Evolutionary conservation across 2,329 filamentous ascomycete species (phyloP).

Genomic region (Helminthosporium solani): DNA sequence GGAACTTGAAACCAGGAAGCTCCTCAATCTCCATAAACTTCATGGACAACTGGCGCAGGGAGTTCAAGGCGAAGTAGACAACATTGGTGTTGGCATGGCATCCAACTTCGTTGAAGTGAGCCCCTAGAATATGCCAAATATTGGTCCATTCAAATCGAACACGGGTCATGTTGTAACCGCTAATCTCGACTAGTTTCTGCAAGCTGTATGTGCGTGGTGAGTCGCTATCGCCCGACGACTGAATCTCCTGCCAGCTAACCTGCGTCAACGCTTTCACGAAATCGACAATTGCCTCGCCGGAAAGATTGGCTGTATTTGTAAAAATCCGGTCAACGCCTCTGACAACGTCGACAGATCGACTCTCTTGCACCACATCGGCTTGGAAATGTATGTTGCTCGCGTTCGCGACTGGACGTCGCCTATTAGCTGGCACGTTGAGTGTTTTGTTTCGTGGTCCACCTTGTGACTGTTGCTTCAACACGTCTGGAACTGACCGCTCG

Average conservation of each 20-base stretch:
- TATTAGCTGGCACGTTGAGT: constrained; percentile 60
- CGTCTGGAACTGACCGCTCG: constrained; percentile 87
- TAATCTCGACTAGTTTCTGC: constrained; percentile 97
- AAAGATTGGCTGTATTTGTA: constrained; percentile 90
- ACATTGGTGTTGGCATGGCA: constrained; percentile 96
- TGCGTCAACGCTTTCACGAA: constrained; percentile 91
- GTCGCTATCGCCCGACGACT: constrained; percentile 93
- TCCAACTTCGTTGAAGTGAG: constrained; percentile 97
- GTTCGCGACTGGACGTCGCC: constrained; percentile 49
- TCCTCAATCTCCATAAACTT: constrained; percentile 99
- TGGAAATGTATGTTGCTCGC: constrained; percentile 55
- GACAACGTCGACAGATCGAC: constrained; percentile 88
- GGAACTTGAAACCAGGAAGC: constrained; percentile 97
- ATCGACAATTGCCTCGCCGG: constrained; percentile 90
- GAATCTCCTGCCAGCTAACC: constrained; percentile 99
- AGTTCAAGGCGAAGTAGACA: constrained; percentile 96
- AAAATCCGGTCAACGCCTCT: constrained; percentile 95
- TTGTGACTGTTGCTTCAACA: constrained; percentile 71
- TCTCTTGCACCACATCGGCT: constrained; percentile 85
- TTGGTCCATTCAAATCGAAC: constrained; percentile 98
- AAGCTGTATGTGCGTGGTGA: constrained; percentile 95
- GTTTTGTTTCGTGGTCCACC: constrained; percentile 63
- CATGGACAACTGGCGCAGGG: constrained; percentile 93
- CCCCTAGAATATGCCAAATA: constrained; percentile 96
- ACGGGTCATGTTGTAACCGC: constrained; percentile 99